These are phyloP conservation scores for Lentinula detonsa DNA, from an alignment of 768 basidiomycete genomes.

Conservation along the genomic window DNA sequence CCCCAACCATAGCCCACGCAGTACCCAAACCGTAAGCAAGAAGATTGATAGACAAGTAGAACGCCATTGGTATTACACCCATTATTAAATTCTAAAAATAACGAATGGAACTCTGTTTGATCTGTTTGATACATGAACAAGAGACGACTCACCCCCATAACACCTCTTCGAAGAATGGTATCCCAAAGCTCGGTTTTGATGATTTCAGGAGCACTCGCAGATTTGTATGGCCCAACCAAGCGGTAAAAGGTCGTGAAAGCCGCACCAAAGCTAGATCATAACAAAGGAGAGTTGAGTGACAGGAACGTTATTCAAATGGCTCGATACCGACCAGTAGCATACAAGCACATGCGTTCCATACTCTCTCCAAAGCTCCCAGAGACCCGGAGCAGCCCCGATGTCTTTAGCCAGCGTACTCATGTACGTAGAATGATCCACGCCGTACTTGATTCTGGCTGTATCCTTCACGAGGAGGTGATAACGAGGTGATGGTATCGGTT, in stretches of 20 bases:
- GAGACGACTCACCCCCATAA: not conserved
- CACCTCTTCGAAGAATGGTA: constrained; percentile 46
- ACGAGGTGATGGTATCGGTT: constrained; percentile 37
- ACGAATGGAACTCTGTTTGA: not conserved
- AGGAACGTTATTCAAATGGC: not conserved
- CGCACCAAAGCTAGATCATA: constrained; percentile 40
- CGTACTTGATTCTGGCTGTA: constrained; percentile 50
- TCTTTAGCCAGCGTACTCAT: constrained; percentile 53
- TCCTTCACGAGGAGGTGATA: constrained; percentile 51
- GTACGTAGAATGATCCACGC: constrained; percentile 53
- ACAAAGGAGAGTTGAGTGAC: not conserved
- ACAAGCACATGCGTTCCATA: constrained; percentile 46
- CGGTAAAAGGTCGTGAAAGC: constrained; percentile 57
- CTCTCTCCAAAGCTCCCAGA: constrained; percentile 38
- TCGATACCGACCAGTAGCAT: constrained; percentile 43
- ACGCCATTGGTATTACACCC: constrained; percentile 49
- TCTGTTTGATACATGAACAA: too few relatives aligned
- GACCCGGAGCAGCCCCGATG: constrained; percentile 46
- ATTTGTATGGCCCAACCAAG: constrained; percentile 45
- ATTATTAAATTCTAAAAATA: constrained; percentile 49
- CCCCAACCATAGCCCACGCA: constrained; percentile 5
- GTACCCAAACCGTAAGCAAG: constrained; percentile 16
- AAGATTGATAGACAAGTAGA: constrained; percentile 28
- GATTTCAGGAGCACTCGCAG: constrained; percentile 31
- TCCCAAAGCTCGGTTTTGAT: constrained; percentile 57